These are phyloP conservation scores for Macrophomina phaseolina DNA, from an alignment of 2,329 filamentous ascomycete species.

Conservation along the genomic window DNA sequence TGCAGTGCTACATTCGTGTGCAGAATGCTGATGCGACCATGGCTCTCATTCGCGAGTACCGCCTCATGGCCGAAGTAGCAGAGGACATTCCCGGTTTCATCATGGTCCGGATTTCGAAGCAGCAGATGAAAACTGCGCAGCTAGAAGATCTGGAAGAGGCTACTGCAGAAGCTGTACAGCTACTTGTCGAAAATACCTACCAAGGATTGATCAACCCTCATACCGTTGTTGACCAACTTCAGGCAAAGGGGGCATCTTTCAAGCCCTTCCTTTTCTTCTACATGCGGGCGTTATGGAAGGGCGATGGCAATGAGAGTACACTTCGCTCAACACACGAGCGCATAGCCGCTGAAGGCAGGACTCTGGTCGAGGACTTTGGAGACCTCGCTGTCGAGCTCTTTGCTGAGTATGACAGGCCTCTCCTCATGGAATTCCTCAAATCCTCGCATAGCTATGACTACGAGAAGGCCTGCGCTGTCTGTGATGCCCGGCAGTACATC, in stretches of 20 bases:
- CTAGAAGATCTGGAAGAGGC: slow-evolving; percentile 76
- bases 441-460: slow-evolving; percentile 87
- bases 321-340: slow-evolving; percentile 42
- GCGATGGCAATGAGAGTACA: slow-evolving; percentile 62
- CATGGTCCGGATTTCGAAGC: slow-evolving; percentile 78
- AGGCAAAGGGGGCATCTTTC: slow-evolving; percentile 62
- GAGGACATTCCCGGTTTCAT: slow-evolving; percentile 93
- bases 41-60: slow-evolving; percentile 81
- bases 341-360: slow-evolving; percentile 62
- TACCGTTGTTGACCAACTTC: slow-evolving; percentile 79
- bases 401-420: slow-evolving; percentile 76
- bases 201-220: slow-evolving; percentile 82
- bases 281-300: slow-evolving; percentile 82
- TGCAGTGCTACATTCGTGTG: slow-evolving; percentile 86
- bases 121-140: slow-evolving; percentile 69
- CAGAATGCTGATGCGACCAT: slow-evolving; percentile 93
- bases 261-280: slow-evolving; percentile 90
- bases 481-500: slow-evolving; percentile 80
- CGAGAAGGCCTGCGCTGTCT: slow-evolving; percentile 76
- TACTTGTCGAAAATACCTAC: slow-evolving; percentile 90
- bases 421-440: slow-evolving; percentile 88
- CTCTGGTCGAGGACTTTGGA: slow-evolving; percentile 83
- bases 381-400: slow-evolving; percentile 88
- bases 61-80: slow-evolving; percentile 84
- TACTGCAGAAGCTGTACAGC: slow-evolving; percentile 80